Base-by-base conservation (phyloP, 352 stramenopile species). In the Globisporangium apiculatum region DNA sequence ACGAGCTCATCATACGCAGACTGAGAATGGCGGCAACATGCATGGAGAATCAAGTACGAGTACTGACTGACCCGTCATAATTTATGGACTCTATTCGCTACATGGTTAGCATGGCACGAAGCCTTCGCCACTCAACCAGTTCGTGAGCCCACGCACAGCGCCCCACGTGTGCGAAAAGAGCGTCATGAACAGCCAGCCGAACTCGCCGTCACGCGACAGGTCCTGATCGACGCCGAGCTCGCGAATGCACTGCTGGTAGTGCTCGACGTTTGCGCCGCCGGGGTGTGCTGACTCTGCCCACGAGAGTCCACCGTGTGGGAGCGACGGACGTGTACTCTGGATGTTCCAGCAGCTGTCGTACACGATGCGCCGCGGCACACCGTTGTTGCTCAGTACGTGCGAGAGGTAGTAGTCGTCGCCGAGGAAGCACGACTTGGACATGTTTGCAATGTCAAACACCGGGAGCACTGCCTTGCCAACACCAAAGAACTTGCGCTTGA, bases 321-420 rank as follows among this genome's bases (percentile, higher is more conserved):
- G 78, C 4, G 66, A 65, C 42, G 61, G 53, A 0, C 47, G 51
- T 1, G 73, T 50, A 0, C 53, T 37, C 14, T 76, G 48, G 7
- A 80, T 73, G 40, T 74, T 72, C 75, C 74, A 84, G 57, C 74
- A 84, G 46, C 67, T 80, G 61, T 85, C 75, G 1, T 66, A 72
- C 17, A 85, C 75, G 8, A 85, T 53, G 4, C 75, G 75, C 38
- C 70, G 62, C 35, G 65, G 62, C 8, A 85, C 63, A 4, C 65
- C 51, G 31, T 76, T 72, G 17, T 55, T 58, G 24, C 72, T 81
- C 1, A 85, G 46, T 47, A 85, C 54, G 18, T 77, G 70, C 3
- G 75, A 85, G 38, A 85, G 48, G 60, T 79, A 85, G 48, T 72
- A 85, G 53, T 85, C 72, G 48, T 85, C 72, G 0, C 75, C 72